A percentile compares a stretch with the other conserved stretches of the same genome.
These are phyloP conservation scores for Basipetospora chlamydospora DNA, from an alignment of 2,329 filamentous ascomycete species.

Conservation along the genomic window DNA sequence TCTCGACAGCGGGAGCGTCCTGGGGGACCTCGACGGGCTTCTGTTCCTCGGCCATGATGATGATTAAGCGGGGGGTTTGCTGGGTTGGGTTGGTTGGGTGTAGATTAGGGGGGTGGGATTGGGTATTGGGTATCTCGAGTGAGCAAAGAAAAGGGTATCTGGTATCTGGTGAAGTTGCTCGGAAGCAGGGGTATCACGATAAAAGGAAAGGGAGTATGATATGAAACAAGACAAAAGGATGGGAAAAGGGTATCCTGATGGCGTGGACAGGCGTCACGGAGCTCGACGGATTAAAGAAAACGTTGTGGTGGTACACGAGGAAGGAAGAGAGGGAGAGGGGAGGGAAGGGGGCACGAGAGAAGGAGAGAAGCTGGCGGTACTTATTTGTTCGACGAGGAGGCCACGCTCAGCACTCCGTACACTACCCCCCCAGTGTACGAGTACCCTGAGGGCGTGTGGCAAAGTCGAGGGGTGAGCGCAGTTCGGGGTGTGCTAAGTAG, in stretches of 20 bases:
- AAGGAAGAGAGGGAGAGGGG: constrained; percentile 18
- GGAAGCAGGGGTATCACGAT: constrained; percentile 35
- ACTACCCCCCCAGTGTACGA: too few species aligned
- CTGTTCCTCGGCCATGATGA: constrained; percentile 58
- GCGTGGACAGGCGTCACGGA: constrained; percentile 9
- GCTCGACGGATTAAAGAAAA: constrained; percentile 21
- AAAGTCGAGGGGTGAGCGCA: constrained; percentile 9
- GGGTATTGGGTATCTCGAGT: constrained; percentile 20
- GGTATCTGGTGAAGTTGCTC: constrained; percentile 23
- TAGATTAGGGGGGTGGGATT: too few species aligned
- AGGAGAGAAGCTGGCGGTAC: constrained; percentile 25
- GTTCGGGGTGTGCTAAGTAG: constrained; percentile 5
- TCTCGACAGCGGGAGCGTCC: constrained; percentile 27
- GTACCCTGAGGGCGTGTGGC: constrained; percentile 7
- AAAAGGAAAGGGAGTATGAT: constrained; percentile 27
- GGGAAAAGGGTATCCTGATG: constrained; percentile 12
- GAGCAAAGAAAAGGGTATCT: constrained; percentile 19
- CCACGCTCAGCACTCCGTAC: too few species aligned
- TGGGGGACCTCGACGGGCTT: constrained; percentile 50
- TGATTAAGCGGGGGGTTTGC: constrained; percentile 13
- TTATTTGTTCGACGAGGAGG: constrained; percentile 27
- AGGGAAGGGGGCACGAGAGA: constrained; percentile 16
- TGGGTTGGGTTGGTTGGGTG: constrained; percentile 8
- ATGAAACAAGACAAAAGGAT: constrained; percentile 21
- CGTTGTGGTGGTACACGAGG: constrained; percentile 16